phyloP scores from a whole-genome alignment of 2,329 filamentous ascomycete species.

The Paracoccidioides brasiliensis region DNA sequence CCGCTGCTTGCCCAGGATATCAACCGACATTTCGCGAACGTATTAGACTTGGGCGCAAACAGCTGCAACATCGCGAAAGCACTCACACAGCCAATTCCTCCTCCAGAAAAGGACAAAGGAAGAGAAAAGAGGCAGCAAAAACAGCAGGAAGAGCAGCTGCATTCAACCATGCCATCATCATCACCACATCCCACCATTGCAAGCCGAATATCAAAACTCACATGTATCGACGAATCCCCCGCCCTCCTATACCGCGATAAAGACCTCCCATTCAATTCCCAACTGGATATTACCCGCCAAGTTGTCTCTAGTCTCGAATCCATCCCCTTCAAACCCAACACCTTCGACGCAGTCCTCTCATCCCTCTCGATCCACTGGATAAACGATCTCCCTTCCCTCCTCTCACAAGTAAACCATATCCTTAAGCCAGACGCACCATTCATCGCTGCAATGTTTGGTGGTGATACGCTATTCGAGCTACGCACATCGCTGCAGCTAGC shows the following conservation, averaged over 20 bases:
- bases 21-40: slow-evolving; percentile 70
- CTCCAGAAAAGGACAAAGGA: slow-evolving; percentile 33
- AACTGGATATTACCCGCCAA: slow-evolving; percentile 58
- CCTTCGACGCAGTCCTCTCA: slow-evolving; percentile 82
- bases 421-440: slow-evolving; percentile 87
- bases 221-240: slow-evolving; percentile 69
- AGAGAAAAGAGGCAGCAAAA: slow-evolving; percentile 9
- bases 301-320: slow-evolving; percentile 56
- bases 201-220: slow-evolving; percentile 57
- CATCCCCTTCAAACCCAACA: slow-evolving; percentile 59
- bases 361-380: slow-evolving; percentile 91
- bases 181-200: slow-evolving; percentile 45
- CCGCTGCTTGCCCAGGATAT: slow-evolving; percentile 53
- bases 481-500: slow-evolving; percentile 87
- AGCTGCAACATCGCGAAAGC: slow-evolving; percentile 86
- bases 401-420: slow-evolving; percentile 72
- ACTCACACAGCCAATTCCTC: slow-evolving; percentile 54
- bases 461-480: slow-evolving; percentile 85
- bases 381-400: slow-evolving; percentile 79
- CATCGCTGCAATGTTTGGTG: slow-evolving; percentile 90
- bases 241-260: slow-evolving; percentile 69
- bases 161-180: slow-evolving; percentile 3
- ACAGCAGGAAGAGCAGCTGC: slow-evolving; percentile 3
- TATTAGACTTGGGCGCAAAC: slow-evolving; percentile 88
- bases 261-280: slow-evolving; percentile 50